Evolutionary conservation across 345 rosid genomes (phyloP).

Genomic region (Streptanthus diversifolius): DNA sequence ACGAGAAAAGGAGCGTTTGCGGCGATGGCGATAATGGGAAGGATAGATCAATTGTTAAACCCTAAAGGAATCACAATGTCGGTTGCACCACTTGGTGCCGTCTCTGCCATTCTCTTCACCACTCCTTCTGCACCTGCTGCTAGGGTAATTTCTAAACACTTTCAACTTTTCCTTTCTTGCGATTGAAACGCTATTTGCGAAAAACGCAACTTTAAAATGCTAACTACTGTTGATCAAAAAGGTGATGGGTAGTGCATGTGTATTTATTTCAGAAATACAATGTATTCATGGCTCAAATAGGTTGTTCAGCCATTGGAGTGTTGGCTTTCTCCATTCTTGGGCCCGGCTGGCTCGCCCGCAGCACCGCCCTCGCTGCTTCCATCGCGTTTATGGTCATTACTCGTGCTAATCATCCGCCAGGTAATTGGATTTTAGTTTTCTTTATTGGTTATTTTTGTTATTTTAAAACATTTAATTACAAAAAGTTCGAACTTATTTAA

Average conservation of each 20-base stretch:
- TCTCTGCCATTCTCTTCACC: slow-evolving; percentile 73
- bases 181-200: neutral
- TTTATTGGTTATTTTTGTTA: neutral
- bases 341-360: slow-evolving; percentile 85
- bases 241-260: slow-evolving; percentile 1
- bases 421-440: slow-evolving; percentile 33
- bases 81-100: slow-evolving; percentile 90
- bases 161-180: neutral
- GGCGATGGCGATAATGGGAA: slow-evolving; percentile 90
- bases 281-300: slow-evolving; percentile 87
- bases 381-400: slow-evolving; percentile 80
- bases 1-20: slow-evolving; percentile 72
- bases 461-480: neutral
- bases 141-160: slow-evolving; percentile 27
- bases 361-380: slow-evolving; percentile 70
- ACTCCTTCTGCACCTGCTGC: slow-evolving; percentile 84
- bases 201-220: neutral
- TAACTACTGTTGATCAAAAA: slow-evolving; percentile 11
- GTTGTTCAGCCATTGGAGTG: slow-evolving; percentile 89
- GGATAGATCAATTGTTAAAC: slow-evolving; percentile 67
- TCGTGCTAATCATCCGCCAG: slow-evolving; percentile 79
- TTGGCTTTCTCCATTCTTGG: slow-evolving; percentile 67
- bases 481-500: neutral
- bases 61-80: slow-evolving; percentile 75
- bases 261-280: slow-evolving; percentile 74